Conservation (phyloP, 2,329 filamentous ascomycete species). For the Alternaria gansuensis region DNA sequence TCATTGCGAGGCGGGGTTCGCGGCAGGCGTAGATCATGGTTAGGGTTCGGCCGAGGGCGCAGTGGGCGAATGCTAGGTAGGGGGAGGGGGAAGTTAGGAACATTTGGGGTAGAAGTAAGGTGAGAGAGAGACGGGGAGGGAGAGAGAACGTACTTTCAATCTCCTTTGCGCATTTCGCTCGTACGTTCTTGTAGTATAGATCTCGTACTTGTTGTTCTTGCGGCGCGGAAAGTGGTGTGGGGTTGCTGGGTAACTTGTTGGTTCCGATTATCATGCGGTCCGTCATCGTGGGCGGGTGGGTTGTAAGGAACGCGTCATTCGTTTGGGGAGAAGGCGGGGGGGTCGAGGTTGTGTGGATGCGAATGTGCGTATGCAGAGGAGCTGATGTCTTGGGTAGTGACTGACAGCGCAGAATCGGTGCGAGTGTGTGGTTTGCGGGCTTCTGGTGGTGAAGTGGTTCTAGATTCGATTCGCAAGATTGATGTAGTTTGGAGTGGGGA, state of each 20-base stretch:
- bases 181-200: conserved; percentile 81
- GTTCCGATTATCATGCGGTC: conserved; percentile 35
- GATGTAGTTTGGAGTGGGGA: conserved; percentile 47
- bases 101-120: conserved; percentile 2
- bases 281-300: conserved; percentile 25
- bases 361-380: not conserved
- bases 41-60: conserved; percentile 85
- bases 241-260: conserved; percentile 41
- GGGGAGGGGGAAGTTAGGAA: too few species aligned
- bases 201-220: conserved; percentile 72
- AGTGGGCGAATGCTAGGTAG: conserved; percentile 86
- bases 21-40: conserved; percentile 89
- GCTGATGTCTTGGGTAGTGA: not conserved
- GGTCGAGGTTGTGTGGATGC: not conserved
- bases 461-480: conserved; percentile 28
- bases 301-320: too few species aligned
- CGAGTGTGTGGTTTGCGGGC: conserved; percentile 17
- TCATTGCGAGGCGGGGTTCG: conserved; percentile 83
- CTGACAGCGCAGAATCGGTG: not conserved
- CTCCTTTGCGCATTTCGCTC: conserved; percentile 77
- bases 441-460: conserved; percentile 42
- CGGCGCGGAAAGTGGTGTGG: conserved; percentile 79
- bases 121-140: conserved; percentile 5
- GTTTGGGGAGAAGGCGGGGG: not conserved
- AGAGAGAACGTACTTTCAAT: conserved; percentile 54